Evolutionary conservation across 495 filamentous ascomycete genomes (phyloP), one percentile per base, ranked within the genome.

Genomic region (Pseudotulostoma volvatum): DNA sequence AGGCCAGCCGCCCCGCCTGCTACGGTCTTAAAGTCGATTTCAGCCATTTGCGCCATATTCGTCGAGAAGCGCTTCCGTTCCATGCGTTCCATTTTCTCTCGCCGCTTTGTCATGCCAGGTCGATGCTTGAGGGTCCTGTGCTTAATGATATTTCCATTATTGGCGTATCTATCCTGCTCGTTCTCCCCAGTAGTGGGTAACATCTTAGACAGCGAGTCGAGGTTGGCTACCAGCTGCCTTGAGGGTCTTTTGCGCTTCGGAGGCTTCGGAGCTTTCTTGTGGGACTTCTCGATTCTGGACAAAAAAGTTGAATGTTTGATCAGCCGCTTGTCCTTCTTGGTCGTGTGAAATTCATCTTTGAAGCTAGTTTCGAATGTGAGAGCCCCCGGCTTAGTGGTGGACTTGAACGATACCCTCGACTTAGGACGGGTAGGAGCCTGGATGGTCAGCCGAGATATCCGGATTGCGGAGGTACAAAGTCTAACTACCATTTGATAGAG

Each of bases 11-110:
- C 37, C 13, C 52, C 20, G 28, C 39, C 37, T 30, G 51, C 30
- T 17, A 18, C 14, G 38, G 30, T 33, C 18, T 9, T 41, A 7
- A 11, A 11, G 15, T 49, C 47, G 8, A 57, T 60, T 47, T 25
- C 53, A 31, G 43, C 69, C 67, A 48, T 58, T 41, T 74, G 67
- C 30, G 80, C 85, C 67, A 96, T 60, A 56, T 86, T 94, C 57
- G 64, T 70, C 40, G 70, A 75, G 51, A 94, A 94, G 41, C 87
- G 65, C 56, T 84, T 75, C 52, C 79, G 74, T 68, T 96, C 88
- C 45, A 65, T 56, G 55, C 61, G 71, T 37, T 92, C 79, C 18
- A 94, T 31, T 54, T 71, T 75, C 55, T 85, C 83, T 60, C 79
- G 86, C 46, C 73, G 67, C 69, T 85, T 93, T 63, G 83, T 64